A percentile compares a stretch with the other conserved stretches of the same genome.
These are phyloP conservation scores for Chlorella sp. DNA, from an alignment of 139 green algal species.

Conservation along the genomic window DNA sequence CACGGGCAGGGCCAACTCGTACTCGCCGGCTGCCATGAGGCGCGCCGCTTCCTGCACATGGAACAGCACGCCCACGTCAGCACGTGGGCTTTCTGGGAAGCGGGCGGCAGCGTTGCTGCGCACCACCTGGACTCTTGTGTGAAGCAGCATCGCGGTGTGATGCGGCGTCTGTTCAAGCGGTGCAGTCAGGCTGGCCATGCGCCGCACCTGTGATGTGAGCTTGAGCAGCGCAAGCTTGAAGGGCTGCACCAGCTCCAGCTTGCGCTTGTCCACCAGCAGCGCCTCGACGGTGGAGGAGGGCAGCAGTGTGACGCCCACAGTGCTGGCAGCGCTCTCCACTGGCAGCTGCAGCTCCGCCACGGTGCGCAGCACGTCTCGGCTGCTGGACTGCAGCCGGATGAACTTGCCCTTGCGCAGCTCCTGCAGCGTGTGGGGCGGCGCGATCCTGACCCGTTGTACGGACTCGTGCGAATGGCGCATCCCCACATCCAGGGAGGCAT, in stretches of 20 bases:
- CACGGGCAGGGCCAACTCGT: constrained; percentile 69
- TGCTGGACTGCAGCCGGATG: constrained; percentile 34
- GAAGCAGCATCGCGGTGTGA: no score
- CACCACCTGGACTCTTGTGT: no score
- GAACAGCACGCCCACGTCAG: no score
- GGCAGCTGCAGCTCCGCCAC: constrained; percentile 57
- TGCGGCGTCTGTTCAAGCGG: no score
- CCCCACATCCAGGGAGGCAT: no score
- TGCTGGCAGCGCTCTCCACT: constrained; percentile 44
- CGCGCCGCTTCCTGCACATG: constrained; percentile 58
- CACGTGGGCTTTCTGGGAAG: no score
- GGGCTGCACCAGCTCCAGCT: constrained; percentile 62
- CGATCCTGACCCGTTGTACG: no score
- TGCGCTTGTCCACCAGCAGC: constrained; percentile 55
- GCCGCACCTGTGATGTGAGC: constrained; percentile 55
- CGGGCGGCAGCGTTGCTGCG: no score
- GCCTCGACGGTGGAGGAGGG: constrained; percentile 54
- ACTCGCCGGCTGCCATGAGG: constrained; percentile 69
- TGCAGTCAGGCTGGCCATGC: neutral
- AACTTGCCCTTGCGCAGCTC: constrained; percentile 68
- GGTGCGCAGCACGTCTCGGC: constrained; percentile 49
- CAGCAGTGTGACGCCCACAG: constrained; percentile 48
- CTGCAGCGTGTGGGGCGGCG: no score
- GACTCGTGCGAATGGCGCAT: no score
- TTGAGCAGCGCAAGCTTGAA: constrained; percentile 78